A percentile compares a stretch with the other conserved stretches of the same genome.
Conservation (phyloP, 345 rosid genomes). For the Erodium maritimum region DNA sequence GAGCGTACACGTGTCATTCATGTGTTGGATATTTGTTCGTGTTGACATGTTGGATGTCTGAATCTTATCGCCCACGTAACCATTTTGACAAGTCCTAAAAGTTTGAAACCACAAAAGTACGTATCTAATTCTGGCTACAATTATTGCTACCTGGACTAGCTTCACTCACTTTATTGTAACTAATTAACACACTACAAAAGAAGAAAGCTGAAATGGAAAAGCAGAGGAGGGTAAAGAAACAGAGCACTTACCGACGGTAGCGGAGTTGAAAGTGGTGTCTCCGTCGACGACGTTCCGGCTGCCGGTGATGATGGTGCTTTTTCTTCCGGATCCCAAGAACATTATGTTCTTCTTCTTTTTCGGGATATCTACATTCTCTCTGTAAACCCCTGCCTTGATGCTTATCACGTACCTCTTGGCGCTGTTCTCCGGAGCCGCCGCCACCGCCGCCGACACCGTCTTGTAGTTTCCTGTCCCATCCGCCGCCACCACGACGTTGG, state of each 20-base stretch:
- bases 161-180: too few species aligned
- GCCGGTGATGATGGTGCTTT: conserved; percentile 57
- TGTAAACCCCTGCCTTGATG: conserved; percentile 67
- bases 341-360: conserved; percentile 57
- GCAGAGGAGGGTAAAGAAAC: neutral
- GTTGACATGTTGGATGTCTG: too few species aligned
- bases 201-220: too few species aligned
- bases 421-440: conserved; percentile 57
- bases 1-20: too few species aligned
- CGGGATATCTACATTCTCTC: conserved; percentile 62
- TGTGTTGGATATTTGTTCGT: too few species aligned
- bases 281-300: conserved; percentile 63
- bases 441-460: conserved; percentile 59
- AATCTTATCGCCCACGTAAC: too few species aligned
- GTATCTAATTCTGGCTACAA: too few species aligned
- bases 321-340: conserved; percentile 75
- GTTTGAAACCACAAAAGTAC: too few species aligned
- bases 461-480: conserved; percentile 52
- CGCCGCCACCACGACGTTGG: conserved; percentile 5
- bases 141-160: too few species aligned
- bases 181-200: too few species aligned
- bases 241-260: conserved; percentile 66
- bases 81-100: too few species aligned
- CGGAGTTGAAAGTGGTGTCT: conserved; percentile 72
- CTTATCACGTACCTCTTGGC: conserved; percentile 44